Conservation (phyloP, 306 rosid species). For the Styphnolobium japonicum region DNA sequence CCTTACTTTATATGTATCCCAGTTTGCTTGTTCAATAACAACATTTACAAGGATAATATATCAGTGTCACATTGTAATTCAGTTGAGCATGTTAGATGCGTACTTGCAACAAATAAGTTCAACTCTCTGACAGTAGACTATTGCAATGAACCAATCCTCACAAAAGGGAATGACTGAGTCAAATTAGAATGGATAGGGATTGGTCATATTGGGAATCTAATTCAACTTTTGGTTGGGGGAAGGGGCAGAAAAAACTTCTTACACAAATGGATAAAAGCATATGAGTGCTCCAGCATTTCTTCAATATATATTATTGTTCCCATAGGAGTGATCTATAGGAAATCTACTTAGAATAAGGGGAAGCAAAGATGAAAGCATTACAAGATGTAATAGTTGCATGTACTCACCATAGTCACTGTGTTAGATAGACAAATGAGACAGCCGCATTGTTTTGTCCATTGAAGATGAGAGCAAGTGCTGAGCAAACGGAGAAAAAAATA, state of each 20-base stretch:
- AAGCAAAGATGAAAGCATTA: slow-evolving; percentile 3
- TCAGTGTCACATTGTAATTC: slow-evolving; percentile 1
- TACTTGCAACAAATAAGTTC: neutral
- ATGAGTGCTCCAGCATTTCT: neutral
- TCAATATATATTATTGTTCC: neutral
- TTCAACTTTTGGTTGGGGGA: neutral
- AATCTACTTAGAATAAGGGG: neutral
- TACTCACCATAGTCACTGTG: slow-evolving; percentile 85
- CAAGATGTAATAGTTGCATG: neutral
- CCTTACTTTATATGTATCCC: slow-evolving; percentile 66
- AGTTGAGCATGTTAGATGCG: neutral
- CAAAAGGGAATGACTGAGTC: neutral
- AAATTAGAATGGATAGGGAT: neutral
- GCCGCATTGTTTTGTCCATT: slow-evolving; percentile 95
- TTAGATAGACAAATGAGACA: slow-evolving; percentile 76
- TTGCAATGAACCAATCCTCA: neutral
- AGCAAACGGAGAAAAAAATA: neutral
- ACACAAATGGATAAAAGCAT: neutral
- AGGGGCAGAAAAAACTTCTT: neutral
- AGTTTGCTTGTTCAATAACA: slow-evolving; percentile 52
- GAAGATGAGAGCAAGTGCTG: slow-evolving; percentile 92
- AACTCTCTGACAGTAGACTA: neutral
- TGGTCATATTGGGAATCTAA: neutral
- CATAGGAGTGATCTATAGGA: neutral
- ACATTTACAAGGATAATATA: slow-evolving; percentile 48